Evolutionary conservation across 805 yeast genomes (phyloP), one percentile per base, ranked within the genome.

Genomic region (Zygotorulaspora sp.): DNA sequence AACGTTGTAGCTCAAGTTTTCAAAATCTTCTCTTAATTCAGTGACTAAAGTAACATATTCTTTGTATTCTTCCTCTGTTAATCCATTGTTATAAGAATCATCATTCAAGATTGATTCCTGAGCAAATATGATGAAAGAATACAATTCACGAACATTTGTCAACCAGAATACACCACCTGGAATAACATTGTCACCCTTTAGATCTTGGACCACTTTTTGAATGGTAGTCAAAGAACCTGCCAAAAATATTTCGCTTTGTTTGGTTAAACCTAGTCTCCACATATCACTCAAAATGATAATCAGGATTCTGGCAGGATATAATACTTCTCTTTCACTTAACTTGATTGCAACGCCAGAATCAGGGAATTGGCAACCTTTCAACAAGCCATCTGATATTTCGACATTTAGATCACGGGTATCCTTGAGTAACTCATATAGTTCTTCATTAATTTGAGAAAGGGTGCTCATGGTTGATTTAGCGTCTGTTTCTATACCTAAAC

Each of bases 101-200:
- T 86, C 87, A 31, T 85, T 89, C 35, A 85, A 67, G 44, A 92
- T 86, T n/a, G 95, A 87, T 43, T 79, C 77, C 63, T 90, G 95
- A 2, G 97, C 97, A 63, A 87, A 84, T 11, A 89, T 78, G 42
- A 90, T 95, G 70, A 92, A 92, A 3, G 97, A 88, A 62, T 84
- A 85, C 53, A 92, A 73, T 60, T 92, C 97, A 60, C 92, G 96
- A 2, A 94, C 89, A 65, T 92, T 92, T 3, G 97, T 85, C 48
- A 92, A 72, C 98, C 98, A 92, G 70, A 89, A 92, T 0, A 97
- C 95, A 49, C 96, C 97, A 52, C 87, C 87, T 32, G 87, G 78
- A 53, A 89, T 80, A 22, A 87, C 79, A 49, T 85, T 94, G 43
- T 84, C 95, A 39, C 90, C 96, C 50, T 81, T 82, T 56, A 83